Evolutionary conservation across 2,329 filamentous ascomycete genomes (phyloP), one percentile per base, ranked within the genome.

Genomic region (Leptographium radiaticola): DNA sequence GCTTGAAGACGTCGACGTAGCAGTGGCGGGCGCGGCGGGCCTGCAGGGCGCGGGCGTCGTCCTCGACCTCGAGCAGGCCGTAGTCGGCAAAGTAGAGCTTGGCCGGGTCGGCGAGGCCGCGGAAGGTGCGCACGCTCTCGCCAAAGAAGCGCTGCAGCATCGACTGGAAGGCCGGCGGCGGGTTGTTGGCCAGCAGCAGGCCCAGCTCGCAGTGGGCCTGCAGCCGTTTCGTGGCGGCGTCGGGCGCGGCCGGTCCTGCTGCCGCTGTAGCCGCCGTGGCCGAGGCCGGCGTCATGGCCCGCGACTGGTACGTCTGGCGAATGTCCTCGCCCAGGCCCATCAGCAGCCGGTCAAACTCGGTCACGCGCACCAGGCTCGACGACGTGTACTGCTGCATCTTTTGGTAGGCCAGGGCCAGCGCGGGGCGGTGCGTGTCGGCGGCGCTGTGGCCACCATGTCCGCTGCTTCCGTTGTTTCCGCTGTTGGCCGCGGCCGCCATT

Each of bases 81-180:
- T 83, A 87, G 63, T 93, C 80, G 49, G 80, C 79, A 67, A 89
- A 86, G 68, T 86, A 87, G 49, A 95, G 73, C 56, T 76, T 76
- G 11, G 83, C 77, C 33, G 80, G 75, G 59, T 93, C 81, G 12
- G 83, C 75, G 53, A 77, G 73, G 6, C 71, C 71, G 43, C 77
- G 74, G 53, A 90, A 75, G 20, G 73, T 71, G 0, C 71, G 72
- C 33, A 89, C 67, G 47, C 81, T 77, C 33, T 72, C 70, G 36
- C 74, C 73, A 56, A 91, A 81, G 55, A 84, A 75, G 53, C 78
- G 80, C 58, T 82, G 77, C n/a, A 89, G 74, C 39, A 86, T 78
- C 16, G 71, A 63, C 31, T 75, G 65, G 60, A 81, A 77, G 2
- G 67, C 64, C 1, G 68, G 64, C 11, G 75, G 72, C 39, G 75